These are phyloP conservation scores for Amphicarpaea edgeworthii DNA, from an alignment of 306 rosid genomes.

Conservation along the genomic window DNA sequence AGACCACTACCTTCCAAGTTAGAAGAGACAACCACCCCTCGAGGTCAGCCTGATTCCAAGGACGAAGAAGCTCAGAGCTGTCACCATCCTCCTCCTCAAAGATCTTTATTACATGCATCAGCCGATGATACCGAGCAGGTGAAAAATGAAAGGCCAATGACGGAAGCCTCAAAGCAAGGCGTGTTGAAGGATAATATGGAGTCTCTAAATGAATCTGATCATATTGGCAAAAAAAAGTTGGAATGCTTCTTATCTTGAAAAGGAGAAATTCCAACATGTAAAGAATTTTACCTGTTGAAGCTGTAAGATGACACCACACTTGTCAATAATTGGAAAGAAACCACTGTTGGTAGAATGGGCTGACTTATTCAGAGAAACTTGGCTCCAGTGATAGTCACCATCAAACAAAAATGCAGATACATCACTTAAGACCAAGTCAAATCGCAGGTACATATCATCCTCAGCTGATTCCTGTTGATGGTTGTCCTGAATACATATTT, in stretches of 20 bases:
- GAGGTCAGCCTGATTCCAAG: slow-evolving; percentile 92
- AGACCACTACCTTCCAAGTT: slow-evolving; percentile 74
- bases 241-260: slow-evolving; percentile 13
- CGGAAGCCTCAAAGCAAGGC: slow-evolving; percentile 87
- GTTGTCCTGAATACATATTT: slow-evolving; percentile 69
- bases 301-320: slow-evolving; percentile 79
- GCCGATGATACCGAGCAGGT: slow-evolving; percentile 95
- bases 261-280: slow-evolving; percentile 28
- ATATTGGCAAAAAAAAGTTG: slow-evolving; percentile 31
- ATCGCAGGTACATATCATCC: slow-evolving; percentile 86
- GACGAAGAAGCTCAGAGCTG: slow-evolving; percentile 63
- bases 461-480: slow-evolving; percentile 58
- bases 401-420: slow-evolving; percentile 96
- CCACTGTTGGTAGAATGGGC: slow-evolving; percentile 52
- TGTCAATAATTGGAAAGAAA: slow-evolving; percentile 85
- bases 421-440: slow-evolving; percentile 87
- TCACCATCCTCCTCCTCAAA: slow-evolving; percentile 76
- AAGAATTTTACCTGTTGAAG: slow-evolving; percentile 81
- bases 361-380: slow-evolving; percentile 52
- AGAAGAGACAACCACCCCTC: slow-evolving; percentile 94
- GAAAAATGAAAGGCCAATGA: slow-evolving; percentile 92
- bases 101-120: slow-evolving; percentile 84
- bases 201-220: slow-evolving; percentile 75
- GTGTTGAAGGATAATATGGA: slow-evolving; percentile 80
- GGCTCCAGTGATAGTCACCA: slow-evolving; percentile 88